These are phyloP conservation scores for Coprinopsis marcescibilis DNA, from an alignment of 768 basidiomycete genomes.

Conservation along the genomic window DNA sequence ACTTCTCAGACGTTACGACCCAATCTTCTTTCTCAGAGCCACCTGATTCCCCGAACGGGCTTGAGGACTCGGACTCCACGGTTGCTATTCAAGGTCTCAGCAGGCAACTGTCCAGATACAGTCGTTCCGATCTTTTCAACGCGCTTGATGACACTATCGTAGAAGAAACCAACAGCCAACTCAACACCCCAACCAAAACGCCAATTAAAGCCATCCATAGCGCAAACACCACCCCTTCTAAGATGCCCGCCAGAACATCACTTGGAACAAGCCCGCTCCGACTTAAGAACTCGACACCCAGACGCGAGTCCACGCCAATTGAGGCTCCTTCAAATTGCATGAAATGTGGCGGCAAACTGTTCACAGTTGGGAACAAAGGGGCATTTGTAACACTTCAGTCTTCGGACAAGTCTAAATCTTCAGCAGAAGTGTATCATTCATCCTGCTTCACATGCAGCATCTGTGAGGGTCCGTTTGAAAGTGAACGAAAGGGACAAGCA, in stretches of 20 bases:
- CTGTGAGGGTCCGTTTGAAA: slow-evolving; percentile 61
- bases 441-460: slow-evolving; percentile 71
- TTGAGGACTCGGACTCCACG: slow-evolving; percentile 19
- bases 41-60: slow-evolving; percentile 46
- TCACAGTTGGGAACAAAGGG: slow-evolving; percentile 51
- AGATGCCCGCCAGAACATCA: slow-evolving; percentile 25
- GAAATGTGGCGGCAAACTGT: slow-evolving; percentile 54
- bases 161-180: slow-evolving; percentile 26
- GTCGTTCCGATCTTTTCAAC: slow-evolving; percentile 23
- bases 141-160: slow-evolving; percentile 20
- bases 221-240: slow-evolving; percentile 11
- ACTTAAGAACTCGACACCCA: background rate
- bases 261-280: slow-evolving; percentile 15
- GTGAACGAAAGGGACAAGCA: slow-evolving; percentile 54
- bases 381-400: slow-evolving; percentile 70
- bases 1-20: slow-evolving; percentile 54
- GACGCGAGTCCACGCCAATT: background rate
- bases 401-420: slow-evolving; percentile 35
- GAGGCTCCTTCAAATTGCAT: slow-evolving; percentile 45
- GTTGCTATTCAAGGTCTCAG: too few species aligned
- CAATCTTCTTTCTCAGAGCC: slow-evolving; percentile 41
- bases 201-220: slow-evolving; percentile 22
- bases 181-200: slow-evolving; percentile 29
- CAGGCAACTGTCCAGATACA: slow-evolving; percentile 17
- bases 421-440: slow-evolving; percentile 66